Percentiles rank a stretch among this genome's conserved stretches.
phyloP scores from a whole-genome alignment of 768 basidiomycete genomes.

The Trametes elegans region DNA sequence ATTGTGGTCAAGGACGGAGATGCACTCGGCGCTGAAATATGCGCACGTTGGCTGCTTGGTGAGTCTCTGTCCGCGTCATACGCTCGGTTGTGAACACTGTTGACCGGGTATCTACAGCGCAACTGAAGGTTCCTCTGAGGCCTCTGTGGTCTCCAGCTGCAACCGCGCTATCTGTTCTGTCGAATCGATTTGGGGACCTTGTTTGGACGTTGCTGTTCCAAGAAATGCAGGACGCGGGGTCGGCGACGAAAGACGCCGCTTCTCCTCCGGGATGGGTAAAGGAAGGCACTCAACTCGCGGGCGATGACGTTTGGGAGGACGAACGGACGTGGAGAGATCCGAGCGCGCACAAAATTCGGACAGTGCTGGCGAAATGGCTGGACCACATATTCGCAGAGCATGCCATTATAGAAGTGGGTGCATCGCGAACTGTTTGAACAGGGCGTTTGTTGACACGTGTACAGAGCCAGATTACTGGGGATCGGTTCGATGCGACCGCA shows the following conservation, averaged over 20 bases:
- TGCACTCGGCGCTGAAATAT: conserved; percentile 58
- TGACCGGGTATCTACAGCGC: conserved; percentile 49
- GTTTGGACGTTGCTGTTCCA: conserved; percentile 72
- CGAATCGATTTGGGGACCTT: conserved; percentile 58
- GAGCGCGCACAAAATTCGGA: conserved; percentile 58
- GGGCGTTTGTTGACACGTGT: neutral
- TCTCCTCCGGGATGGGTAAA: conserved; percentile 28
- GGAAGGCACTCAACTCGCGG: conserved; percentile 20
- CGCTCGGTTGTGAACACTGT: neutral
- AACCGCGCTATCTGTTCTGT: conserved; percentile 54
- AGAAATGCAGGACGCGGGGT: conserved; percentile 47
- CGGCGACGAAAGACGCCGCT: neutral
- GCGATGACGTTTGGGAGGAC: conserved; percentile 51
- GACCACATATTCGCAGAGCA: conserved; percentile 29
- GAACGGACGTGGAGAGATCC: conserved; percentile 80
- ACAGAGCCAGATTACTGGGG: conserved; percentile 41
- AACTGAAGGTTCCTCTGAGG: conserved; percentile 90
- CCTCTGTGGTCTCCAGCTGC: conserved; percentile 87
- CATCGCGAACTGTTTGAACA: neutral
- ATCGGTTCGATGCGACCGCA: conserved; percentile 67
- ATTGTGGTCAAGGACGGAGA: conserved; percentile 58
- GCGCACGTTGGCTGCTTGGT: conserved; percentile 75
- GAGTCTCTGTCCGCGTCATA: conserved; percentile 24
- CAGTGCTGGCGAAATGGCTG: conserved; percentile 48
- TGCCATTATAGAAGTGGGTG: conserved; percentile 35